Base-by-base conservation (phyloP, 805 yeast genomes). In the Kazachstania africana region DNA sequence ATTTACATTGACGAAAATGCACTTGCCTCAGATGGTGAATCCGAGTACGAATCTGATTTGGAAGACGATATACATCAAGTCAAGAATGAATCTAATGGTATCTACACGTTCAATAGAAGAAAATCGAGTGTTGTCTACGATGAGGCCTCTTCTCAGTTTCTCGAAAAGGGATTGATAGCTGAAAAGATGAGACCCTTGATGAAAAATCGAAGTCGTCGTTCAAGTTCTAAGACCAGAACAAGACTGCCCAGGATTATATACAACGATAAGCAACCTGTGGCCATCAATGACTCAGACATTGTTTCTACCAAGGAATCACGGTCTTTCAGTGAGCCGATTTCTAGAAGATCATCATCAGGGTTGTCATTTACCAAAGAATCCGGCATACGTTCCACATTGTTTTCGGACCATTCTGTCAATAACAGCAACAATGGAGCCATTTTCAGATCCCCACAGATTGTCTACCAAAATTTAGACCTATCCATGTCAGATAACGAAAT, bases 251-350 rank as follows among this genome's bases (percentile, higher is more conserved):
- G n/a, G n/a, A n/a, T n/a, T n/a, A n/a, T n/a, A n/a, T n/a, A n/a
- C n/a, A n/a, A n/a, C n/a, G n/a, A n/a, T n/a, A 19, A 19, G 22
- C 22, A 32, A 20, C 22, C 25, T 16, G 12, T 29, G 4, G 17
- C 14, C 13, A 22, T 8, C 17, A 29, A 38, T 19, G 36, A 42
- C 9, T 12, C 14, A 16, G 13, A 18, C 29, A 27, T n/a, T 8
- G 19, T 14, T 13, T 18, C 18, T 10, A 28, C 12, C 5, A 28
- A 14, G 68, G 67, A 83, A 94, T 52, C 74, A 60, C 19, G 12
- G 5, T 26, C 32, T 3, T 27, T 34, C 14, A 28, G 29, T 16
- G 48, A 44, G 21, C 40, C 39, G 3, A 33, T 37, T 3, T 43
- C 48, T 14, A 48, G 64, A 44, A 48, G 64, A 12, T 57, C 57